phyloP scores from a whole-genome alignment of 371 early-diverging fungal genomes.

The Mucor sp. region DNA sequence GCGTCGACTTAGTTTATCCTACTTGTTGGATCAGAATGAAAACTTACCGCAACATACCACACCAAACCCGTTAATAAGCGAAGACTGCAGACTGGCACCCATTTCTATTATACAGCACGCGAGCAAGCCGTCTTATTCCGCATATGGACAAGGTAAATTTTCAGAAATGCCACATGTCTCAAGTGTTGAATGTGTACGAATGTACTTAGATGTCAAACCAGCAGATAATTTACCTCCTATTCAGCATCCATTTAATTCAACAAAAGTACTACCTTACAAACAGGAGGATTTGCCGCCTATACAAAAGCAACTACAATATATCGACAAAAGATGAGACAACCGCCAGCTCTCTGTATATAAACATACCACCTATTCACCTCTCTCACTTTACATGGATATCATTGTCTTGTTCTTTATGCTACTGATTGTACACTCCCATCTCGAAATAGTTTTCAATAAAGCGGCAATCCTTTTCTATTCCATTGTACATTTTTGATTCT shows the following conservation, averaged over 20 bases:
- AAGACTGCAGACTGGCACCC: conserved; percentile 1
- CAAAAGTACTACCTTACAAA: neutral
- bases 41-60: neutral
- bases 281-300: neutral
- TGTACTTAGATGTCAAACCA: neutral
- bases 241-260: conserved; percentile 5
- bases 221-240: neutral
- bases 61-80: neutral
- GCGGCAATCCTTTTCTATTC: too few species aligned
- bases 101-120: neutral
- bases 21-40: conserved; percentile 19
- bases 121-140: neutral
- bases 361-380: neutral
- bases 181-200: neutral
- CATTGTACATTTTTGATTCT: too few species aligned
- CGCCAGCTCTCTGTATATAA: neutral
- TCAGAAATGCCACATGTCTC: neutral
- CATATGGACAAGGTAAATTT: neutral
- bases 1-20: conserved; percentile 20
- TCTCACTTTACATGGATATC: too few species aligned
- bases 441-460: too few species aligned
- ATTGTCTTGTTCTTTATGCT: neutral
- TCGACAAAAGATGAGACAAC: neutral
- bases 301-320: neutral
- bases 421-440: neutral